phyloP scores from a whole-genome alignment of 2,329 filamentous ascomycete species.

The Rutstroemia sp. region DNA sequence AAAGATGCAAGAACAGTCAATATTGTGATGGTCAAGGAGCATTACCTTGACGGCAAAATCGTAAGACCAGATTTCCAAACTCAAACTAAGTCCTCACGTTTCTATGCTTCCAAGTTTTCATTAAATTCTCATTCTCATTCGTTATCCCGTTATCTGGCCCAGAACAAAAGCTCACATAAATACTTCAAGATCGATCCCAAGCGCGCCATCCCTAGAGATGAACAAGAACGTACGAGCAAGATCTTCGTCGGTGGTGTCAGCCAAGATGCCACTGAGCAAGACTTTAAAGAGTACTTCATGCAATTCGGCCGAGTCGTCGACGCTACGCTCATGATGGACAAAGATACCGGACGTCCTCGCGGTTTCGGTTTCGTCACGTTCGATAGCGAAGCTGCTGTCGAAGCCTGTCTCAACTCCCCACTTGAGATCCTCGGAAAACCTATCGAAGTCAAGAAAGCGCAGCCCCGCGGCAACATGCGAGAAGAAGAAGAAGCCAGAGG shows the following conservation, averaged over 20 bases:
- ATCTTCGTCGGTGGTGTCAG: constrained; percentile 98
- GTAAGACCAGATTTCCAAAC: constrained; percentile 48
- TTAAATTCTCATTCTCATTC: not conserved
- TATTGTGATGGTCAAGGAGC: constrained; percentile 99
- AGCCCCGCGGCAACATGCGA: constrained; percentile 87
- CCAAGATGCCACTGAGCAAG: constrained; percentile 91
- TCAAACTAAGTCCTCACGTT: constrained; percentile 12
- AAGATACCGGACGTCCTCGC: constrained; percentile 92
- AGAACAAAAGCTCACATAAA: constrained; percentile 17
- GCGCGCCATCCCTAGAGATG: constrained; percentile 90
- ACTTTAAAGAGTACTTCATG: constrained; percentile 95
- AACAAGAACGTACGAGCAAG: constrained; percentile 97
- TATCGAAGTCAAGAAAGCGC: constrained; percentile 97
- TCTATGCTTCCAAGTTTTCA: constrained; percentile 16
- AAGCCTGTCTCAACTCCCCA: constrained; percentile 76
- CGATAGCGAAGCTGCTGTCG: constrained; percentile 90
- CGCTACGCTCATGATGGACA: constrained; percentile 99
- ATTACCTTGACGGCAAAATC: constrained; percentile 96
- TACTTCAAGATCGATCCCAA: constrained; percentile 77
- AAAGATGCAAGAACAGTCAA: constrained; percentile 97
- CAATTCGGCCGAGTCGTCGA: constrained; percentile 95
- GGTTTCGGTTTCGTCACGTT: constrained; percentile 99
- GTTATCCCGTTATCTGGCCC: constrained; percentile 26
- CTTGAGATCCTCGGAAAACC: constrained; percentile 92
- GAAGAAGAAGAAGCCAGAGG: constrained; percentile 72